Evolutionary conservation across 2,329 filamentous ascomycete genomes (phyloP).

Genomic region (Berkeleyomyces basicola): DNA sequence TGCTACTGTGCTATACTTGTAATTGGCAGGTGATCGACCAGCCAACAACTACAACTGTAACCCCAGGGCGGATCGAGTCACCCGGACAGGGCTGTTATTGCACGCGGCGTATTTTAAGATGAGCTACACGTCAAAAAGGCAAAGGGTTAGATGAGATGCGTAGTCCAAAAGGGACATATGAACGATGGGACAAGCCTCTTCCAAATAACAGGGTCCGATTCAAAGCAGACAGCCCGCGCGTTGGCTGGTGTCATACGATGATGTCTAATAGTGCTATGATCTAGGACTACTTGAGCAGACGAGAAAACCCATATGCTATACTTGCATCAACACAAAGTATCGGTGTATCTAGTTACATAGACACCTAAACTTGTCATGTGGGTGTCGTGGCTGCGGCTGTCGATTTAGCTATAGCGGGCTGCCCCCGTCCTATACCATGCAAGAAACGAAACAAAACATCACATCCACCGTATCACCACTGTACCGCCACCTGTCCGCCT

Average conservation of each 20-base stretch:
- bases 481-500: too few relatives aligned
- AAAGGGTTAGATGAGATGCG: conserved; percentile 1
- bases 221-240: too few relatives aligned
- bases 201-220: too few relatives aligned
- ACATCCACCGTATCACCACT: neutral
- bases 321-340: too few relatives aligned
- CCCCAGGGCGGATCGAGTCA: neutral
- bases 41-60: neutral
- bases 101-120: conserved; percentile 1
- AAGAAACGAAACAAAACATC: neutral
- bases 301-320: neutral
- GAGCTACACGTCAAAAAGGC: conserved; percentile 1
- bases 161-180: neutral
- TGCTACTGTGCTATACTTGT: neutral
- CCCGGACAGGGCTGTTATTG: conserved; percentile 1
- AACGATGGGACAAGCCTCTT: too few relatives aligned
- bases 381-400: too few relatives aligned
- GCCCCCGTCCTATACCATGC: neutral
- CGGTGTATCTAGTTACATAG: too few relatives aligned
- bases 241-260: too few relatives aligned
- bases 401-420: neutral
- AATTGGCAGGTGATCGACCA: neutral
- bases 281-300: neutral
- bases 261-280: neutral
- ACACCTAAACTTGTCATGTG: too few relatives aligned